Base-by-base conservation (phyloP, 2,329 filamentous ascomycete species). In the Ophiobolus disseminans region DNA sequence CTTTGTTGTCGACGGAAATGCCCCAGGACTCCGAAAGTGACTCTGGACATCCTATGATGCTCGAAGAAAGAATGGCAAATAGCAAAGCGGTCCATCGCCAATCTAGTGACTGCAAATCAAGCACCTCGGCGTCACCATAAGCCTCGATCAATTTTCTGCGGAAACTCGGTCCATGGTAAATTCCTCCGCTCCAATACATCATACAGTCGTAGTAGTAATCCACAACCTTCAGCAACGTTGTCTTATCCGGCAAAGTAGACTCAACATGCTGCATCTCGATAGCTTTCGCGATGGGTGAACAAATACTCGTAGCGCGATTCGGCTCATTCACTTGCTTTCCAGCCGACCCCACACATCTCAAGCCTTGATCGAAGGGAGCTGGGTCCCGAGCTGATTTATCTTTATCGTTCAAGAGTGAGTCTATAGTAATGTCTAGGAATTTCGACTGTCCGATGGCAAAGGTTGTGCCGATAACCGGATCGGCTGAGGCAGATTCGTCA, bases 51-150 rank as follows among this genome's bases (percentile, higher is more conserved):
- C 73, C 76, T 2, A 76, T 73, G 38, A 80, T 72, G 40, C 72
- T 73, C 3, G 73, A 74, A 6, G 76, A 69, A 3, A 80, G 57
- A 9, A 80, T 69, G 0, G 78, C 66, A 50, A 80, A 41, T 3
- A 58, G 17, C 4, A 80, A 62, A 2, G 74, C 74, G 1, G 73
- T 68, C 78, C 78, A 80, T 36, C 55, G 53, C 64, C 60, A 71
- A 38, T 69, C 68, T 4, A 65, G 45, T 13, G 35, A 48, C 28
- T 53, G 48, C n/a, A 69, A 34, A 50, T 79, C 75, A n/a, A 80
- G 52, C 34, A 74, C 68, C 2, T 64, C 37, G 21, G 72, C 66
- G 1, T 68, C 55, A 4, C 62, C 53, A 44, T 75, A 77, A 20
- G 75, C 77, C 16, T 63, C 52, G 7, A 71, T 64, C 2, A 81